These are phyloP conservation scores for Cyberlindnera nakhonratchasimensis DNA, from an alignment of 805 yeast genomes.

Conservation along the genomic window DNA sequence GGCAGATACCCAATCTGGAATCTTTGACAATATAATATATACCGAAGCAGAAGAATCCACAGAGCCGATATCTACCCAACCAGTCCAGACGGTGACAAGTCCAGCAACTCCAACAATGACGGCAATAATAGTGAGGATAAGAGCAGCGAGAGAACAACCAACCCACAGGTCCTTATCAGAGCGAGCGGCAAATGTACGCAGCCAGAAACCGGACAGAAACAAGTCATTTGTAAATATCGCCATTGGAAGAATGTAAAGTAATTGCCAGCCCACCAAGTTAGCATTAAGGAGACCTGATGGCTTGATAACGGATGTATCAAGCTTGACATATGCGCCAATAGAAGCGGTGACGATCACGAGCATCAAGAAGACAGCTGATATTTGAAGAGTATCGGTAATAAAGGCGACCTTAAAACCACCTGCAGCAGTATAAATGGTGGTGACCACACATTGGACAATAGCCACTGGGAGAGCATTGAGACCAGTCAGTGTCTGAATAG, in stretches of 20 bases:
- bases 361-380: constrained; percentile 62
- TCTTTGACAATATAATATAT: constrained; percentile 60
- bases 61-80: constrained; percentile 45
- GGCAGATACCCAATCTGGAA: constrained; percentile 87
- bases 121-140: constrained; percentile 59
- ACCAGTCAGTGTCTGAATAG: constrained; percentile 75
- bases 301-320: constrained; percentile 58
- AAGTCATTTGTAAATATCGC: constrained; percentile 90
- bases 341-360: constrained; percentile 72
- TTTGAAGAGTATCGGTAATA: constrained; percentile 83
- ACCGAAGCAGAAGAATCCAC: constrained; percentile 64
- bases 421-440: constrained; percentile 78
- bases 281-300: constrained; percentile 62
- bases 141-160: constrained; percentile 73
- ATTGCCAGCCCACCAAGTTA: constrained; percentile 82
- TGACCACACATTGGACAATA: constrained; percentile 81
- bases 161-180: constrained; percentile 70
- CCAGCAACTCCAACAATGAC: constrained; percentile 81
- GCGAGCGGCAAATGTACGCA: constrained; percentile 86
- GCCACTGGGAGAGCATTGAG: constrained; percentile 75
- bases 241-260: constrained; percentile 75
- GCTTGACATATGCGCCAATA: constrained; percentile 65
- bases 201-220: constrained; percentile 91
- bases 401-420: constrained; percentile 92
- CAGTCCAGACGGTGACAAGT: constrained; percentile 88